Conservation (phyloP, 345 rosid species). For the Pelargonium nanum region DNA sequence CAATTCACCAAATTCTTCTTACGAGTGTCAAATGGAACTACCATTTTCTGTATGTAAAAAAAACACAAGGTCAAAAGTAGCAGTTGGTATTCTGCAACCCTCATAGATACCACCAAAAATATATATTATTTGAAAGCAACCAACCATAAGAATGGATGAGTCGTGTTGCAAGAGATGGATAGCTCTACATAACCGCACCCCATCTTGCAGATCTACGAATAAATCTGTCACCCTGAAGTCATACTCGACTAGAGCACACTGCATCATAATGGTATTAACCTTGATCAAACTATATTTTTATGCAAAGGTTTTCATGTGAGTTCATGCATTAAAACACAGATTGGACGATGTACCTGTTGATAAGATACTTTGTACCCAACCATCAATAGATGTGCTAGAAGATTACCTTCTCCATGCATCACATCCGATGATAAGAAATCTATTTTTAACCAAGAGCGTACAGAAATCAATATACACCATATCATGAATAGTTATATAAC, state of each 20-base stretch:
- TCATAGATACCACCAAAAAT: not conserved
- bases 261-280: slow-evolving; percentile 11
- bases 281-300: not conserved
- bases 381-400: slow-evolving; percentile 70
- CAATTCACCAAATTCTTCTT: slow-evolving; percentile 69
- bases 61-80: slow-evolving; percentile 9
- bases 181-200: slow-evolving; percentile 77
- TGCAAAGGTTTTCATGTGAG: not conserved
- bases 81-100: slow-evolving; percentile 7
- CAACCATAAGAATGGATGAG: slow-evolving; percentile 66
- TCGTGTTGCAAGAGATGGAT: slow-evolving; percentile 76
- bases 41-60: slow-evolving; percentile 50
- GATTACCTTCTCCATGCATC: slow-evolving; percentile 95
- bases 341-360: slow-evolving; percentile 53
- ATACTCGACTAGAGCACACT: slow-evolving; percentile 63
- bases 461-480: slow-evolving; percentile 22
- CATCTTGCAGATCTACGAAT: slow-evolving; percentile 80
- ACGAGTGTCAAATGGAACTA: slow-evolving; percentile 57
- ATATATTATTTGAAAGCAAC: slow-evolving; percentile 3
- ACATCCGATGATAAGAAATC: slow-evolving; percentile 75
- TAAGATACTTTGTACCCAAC: slow-evolving; percentile 72
- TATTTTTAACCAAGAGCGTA: slow-evolving; percentile 27
- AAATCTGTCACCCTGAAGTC: slow-evolving; percentile 62
- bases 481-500: slow-evolving; percentile 12
- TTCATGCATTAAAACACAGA: not conserved